phyloP scores from a whole-genome alignment of 2,329 filamentous ascomycete species.

The Alternaria longipes region DNA sequence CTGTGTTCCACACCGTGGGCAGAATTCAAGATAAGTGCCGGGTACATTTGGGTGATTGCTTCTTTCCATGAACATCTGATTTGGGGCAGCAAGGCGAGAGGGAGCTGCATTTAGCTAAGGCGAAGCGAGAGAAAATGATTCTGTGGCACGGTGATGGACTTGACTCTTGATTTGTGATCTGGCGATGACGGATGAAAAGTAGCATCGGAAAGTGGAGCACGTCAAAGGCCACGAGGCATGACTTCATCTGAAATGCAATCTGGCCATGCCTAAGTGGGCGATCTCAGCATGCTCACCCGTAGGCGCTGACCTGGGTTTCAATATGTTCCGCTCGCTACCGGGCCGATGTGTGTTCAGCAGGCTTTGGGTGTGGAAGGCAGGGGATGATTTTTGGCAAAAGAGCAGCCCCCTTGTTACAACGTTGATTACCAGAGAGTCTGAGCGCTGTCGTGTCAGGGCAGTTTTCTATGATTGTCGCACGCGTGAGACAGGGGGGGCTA shows the following conservation, averaged over 20 bases:
- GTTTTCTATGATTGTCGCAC: constrained; percentile 29
- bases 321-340: constrained; percentile 40
- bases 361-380: neutral
- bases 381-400: constrained; percentile 26
- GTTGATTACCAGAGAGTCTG: constrained; percentile 21
- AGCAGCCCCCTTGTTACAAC: constrained; percentile 21
- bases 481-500: constrained; percentile 18
- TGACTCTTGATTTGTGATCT: constrained; percentile 16
- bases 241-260: constrained; percentile 27
- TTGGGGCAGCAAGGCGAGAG: constrained; percentile 25
- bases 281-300: constrained; percentile 35
- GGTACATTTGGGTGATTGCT: constrained; percentile 21
- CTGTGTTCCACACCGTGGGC: constrained; percentile 20
- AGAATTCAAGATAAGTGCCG: constrained; percentile 20
- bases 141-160: constrained; percentile 21
- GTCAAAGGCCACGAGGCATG: constrained; percentile 30
- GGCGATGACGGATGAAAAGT: constrained; percentile 21
- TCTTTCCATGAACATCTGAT: constrained; percentile 21
- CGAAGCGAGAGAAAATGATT: constrained; percentile 9
- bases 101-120: constrained; percentile 6
- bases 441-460: constrained; percentile 28
- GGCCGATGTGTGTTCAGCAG: constrained; percentile 27
- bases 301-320: constrained; percentile 21
- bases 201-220: constrained; percentile 16
- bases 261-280: constrained; percentile 29